Evolutionary conservation across 768 basidiomycete species (phyloP).

Genomic region (Dentipellis sp.): DNA sequence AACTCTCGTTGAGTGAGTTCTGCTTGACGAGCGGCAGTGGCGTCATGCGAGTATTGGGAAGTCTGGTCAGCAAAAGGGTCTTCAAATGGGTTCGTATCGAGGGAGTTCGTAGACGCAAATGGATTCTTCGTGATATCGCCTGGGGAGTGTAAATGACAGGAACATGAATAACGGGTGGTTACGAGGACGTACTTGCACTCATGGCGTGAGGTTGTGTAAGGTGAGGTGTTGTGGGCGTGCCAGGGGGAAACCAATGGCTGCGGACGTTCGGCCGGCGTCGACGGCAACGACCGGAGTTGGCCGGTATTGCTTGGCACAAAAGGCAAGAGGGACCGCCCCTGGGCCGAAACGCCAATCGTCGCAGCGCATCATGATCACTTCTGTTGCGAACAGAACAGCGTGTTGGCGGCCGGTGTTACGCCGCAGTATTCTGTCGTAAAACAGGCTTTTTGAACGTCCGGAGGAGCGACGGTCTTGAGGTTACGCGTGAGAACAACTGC

Average conservation of each 20-base stretch:
- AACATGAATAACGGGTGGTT: background rate
- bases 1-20: slow-evolving; percentile 72
- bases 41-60: slow-evolving; percentile 16
- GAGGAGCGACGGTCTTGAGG: no score
- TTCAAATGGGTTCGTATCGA: slow-evolving; percentile 86
- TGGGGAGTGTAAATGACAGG: slow-evolving; percentile 6
- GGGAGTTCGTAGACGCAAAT: slow-evolving; percentile 76
- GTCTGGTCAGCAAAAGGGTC: slow-evolving; percentile 50
- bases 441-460: no score
- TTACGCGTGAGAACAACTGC: no score
- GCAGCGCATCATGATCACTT: no score
- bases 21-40: slow-evolving; percentile 37
- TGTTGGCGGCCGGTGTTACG: no score
- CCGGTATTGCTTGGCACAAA: no score
- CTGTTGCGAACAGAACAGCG: no score
- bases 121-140: slow-evolving; percentile 53
- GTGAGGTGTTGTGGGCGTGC: background rate
- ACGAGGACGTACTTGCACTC: slow-evolving; percentile 12
- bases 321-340: no score
- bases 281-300: no score
- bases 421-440: no score
- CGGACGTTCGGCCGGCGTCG: background rate
- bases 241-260: background rate
- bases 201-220: background rate
- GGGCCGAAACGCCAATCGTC: no score